Percentiles rank a stretch among this genome's conserved stretches.
Evolutionary conservation across 495 filamentous ascomycete genomes (phyloP).

Genomic region (Penicillium cinerascens): DNA sequence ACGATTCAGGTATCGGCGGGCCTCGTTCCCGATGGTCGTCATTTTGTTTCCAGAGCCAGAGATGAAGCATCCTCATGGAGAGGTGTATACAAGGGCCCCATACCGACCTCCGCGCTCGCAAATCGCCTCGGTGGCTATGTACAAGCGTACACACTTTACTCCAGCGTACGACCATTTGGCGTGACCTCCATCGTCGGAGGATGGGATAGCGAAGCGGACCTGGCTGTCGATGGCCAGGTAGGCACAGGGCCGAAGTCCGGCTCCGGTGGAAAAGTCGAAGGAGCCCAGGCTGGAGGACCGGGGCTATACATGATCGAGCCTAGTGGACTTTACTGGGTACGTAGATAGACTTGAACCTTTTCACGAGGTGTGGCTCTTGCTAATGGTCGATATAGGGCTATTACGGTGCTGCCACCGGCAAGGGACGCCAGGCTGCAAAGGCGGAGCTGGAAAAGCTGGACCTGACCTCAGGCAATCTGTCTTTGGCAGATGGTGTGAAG

Average conservation of each 20-base stretch:
- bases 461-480: slow-evolving; percentile 70
- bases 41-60: slow-evolving; percentile 90
- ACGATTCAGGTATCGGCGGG: slow-evolving; percentile 76
- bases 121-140: slow-evolving; percentile 91
- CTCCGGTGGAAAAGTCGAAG: slow-evolving; percentile 73
- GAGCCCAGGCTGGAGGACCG: slow-evolving; percentile 78
- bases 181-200: slow-evolving; percentile 93
- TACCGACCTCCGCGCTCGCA: slow-evolving; percentile 79
- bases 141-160: slow-evolving; percentile 96
- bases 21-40: slow-evolving; percentile 88
- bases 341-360: slow-evolving; percentile 2
- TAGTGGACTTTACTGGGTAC: slow-evolving; percentile 89
- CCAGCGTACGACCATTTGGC: slow-evolving; percentile 91
- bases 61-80: slow-evolving; percentile 91
- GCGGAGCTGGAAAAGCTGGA: slow-evolving; percentile 97
- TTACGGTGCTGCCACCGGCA: slow-evolving; percentile 95
- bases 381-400: slow-evolving; percentile 59
- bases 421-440: slow-evolving; percentile 93
- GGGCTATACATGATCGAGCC: slow-evolving; percentile 98
- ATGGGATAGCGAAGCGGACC: slow-evolving; percentile 80
- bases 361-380: background rate
- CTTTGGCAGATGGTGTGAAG: slow-evolving; percentile 83
- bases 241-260: slow-evolving; percentile 73
- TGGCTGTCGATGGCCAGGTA: slow-evolving; percentile 81
- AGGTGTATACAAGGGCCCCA: slow-evolving; percentile 83